Percentiles rank a stretch among this genome's conserved stretches.
Conservation (phyloP, 805 yeast species). For the Debaryomyces prosopidis region DNA sequence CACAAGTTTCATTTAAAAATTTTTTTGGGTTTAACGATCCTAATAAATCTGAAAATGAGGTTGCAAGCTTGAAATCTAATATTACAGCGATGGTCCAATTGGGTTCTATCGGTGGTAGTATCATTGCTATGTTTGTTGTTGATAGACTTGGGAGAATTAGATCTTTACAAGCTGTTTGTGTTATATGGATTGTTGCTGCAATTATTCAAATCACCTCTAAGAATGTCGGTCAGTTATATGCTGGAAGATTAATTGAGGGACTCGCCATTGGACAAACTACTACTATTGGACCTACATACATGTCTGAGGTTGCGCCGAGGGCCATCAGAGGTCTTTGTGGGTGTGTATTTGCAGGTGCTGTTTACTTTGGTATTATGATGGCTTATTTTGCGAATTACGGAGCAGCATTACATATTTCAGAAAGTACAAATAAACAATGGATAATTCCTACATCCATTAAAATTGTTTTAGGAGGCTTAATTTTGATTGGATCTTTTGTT, state of each 20-base stretch:
- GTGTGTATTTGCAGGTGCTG: conserved; percentile 58
- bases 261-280: conserved; percentile 58
- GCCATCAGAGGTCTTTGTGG: conserved; percentile 52
- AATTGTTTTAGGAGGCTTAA: conserved; percentile 47
- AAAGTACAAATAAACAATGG: conserved; percentile 46
- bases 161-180: conserved; percentile 44
- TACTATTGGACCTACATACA: conserved; percentile 55
- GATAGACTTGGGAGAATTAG: conserved; percentile 54
- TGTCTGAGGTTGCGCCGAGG: conserved; percentile 55
- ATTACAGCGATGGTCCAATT: conserved; percentile 60
- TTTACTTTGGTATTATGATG: conserved; percentile 53
- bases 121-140: conserved; percentile 47
- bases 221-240: conserved; percentile 51
- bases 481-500: conserved; percentile 39
- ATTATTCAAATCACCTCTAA: conserved; percentile 49
- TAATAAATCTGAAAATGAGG: conserved; percentile 26
- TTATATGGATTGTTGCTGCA: conserved; percentile 46
- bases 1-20: conserved; percentile 42
- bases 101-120: conserved; percentile 55
- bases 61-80: conserved; percentile 52
- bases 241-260: conserved; percentile 58
- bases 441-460: conserved; percentile 51
- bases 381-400: conserved; percentile 55
- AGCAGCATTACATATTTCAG: conserved; percentile 45
- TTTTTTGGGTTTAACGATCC: conserved; percentile 47